Conservation (phyloP, 192 early-diverging fungal species). For the Polychytrium aggregatum region DNA sequence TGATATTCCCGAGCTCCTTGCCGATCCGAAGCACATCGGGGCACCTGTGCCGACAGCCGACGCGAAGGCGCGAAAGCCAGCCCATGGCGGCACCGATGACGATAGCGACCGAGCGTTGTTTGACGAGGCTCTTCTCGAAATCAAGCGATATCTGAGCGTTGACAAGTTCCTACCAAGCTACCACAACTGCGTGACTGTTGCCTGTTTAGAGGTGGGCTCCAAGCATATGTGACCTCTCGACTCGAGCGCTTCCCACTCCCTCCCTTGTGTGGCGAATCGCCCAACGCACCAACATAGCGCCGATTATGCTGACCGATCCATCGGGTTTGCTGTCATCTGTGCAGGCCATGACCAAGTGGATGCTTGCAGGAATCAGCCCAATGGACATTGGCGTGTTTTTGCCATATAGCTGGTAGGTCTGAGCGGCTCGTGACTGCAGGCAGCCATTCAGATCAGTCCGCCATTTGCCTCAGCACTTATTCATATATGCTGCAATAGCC, state of each 20-base stretch:
- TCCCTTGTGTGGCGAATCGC: too few species aligned
- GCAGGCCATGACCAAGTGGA: constrained; percentile 49
- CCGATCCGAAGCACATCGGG: not conserved
- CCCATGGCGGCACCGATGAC: not conserved
- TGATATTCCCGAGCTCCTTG: not conserved
- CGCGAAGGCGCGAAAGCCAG: not conserved
- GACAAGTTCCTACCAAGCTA: constrained; percentile 79
- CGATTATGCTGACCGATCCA: too few species aligned
- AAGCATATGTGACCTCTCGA: too few species aligned
- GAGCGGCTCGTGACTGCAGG: not conserved
- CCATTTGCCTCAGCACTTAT: constrained; percentile 1
- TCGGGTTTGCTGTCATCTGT: not conserved
- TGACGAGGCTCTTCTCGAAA: constrained; percentile 47
- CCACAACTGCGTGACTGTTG: constrained; percentile 73
- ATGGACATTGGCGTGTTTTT: constrained; percentile 60
- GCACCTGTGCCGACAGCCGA: too few species aligned
- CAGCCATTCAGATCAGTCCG: constrained; percentile 3
- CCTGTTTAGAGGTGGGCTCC: constrained; percentile 62
- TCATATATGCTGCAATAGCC: constrained; percentile 15
- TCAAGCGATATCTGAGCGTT: constrained; percentile 63
- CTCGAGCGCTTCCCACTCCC: too few species aligned
- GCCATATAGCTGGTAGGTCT: constrained; percentile 42
- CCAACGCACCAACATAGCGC: too few species aligned
- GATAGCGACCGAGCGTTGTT: constrained; percentile 35
- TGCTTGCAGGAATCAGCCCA: constrained; percentile 53